Evolutionary conservation across 129 eudicot species (phyloP).

Genomic region (Helichrysum umbraculigerum): DNA sequence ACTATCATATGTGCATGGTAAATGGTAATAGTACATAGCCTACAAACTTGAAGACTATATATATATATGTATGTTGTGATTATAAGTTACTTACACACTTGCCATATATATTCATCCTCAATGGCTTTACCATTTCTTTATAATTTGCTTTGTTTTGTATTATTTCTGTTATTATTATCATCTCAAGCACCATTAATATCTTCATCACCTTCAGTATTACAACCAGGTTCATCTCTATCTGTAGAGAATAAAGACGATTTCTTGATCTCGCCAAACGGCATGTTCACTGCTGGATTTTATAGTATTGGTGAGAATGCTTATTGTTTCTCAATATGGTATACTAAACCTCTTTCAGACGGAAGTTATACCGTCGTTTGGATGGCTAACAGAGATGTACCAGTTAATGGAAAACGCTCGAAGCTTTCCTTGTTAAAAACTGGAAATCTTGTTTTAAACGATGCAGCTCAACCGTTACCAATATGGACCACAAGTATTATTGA

Average conservation of each 20-base stretch:
- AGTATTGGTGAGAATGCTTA: constrained; percentile 50
- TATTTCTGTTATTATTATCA: neutral
- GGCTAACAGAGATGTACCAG: constrained; percentile 59
- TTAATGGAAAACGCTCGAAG: constrained; percentile 44
- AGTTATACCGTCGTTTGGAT: constrained; percentile 49
- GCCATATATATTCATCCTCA: neutral
- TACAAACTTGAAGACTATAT: neutral
- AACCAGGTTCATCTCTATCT: constrained; percentile 33
- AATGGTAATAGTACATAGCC: neutral
- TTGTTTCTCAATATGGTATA: constrained; percentile 49
- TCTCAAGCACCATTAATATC: constrained; percentile 16
- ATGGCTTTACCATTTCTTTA: constrained; percentile 13
- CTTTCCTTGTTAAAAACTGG: constrained; percentile 37
- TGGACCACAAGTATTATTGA: constrained; percentile 33
- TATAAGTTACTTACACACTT: constrained; percentile 19
- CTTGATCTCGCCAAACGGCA: constrained; percentile 36
- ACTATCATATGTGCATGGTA: neutral
- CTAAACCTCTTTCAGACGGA: constrained; percentile 26
- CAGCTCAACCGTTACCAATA: constrained; percentile 19
- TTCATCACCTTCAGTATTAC: constrained; percentile 13
- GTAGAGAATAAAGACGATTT: constrained; percentile 32
- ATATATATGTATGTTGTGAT: neutral
- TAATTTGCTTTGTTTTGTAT: constrained; percentile 15
- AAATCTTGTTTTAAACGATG: constrained; percentile 40
- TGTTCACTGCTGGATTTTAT: constrained; percentile 49